These are phyloP conservation scores for Viola odorata DNA, from an alignment of 345 rosid genomes.

Conservation along the genomic window DNA sequence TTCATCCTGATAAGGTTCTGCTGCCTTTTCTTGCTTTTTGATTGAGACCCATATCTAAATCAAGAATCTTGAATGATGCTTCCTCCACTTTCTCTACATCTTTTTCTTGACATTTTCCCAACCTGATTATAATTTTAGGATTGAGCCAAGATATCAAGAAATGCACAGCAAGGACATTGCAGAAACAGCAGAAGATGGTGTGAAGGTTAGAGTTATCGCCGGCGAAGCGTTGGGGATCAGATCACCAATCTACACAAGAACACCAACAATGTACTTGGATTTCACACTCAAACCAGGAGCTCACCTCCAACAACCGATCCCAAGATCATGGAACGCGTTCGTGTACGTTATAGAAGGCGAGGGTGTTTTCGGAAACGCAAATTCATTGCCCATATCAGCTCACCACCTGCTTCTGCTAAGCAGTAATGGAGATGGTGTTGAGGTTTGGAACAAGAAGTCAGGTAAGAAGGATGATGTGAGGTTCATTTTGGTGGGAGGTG, in stretches of 20 bases:
- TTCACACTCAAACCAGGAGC: slow-evolving; percentile 65
- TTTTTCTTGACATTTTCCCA: background rate
- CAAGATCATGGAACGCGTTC: slow-evolving; percentile 62
- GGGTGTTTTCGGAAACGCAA: slow-evolving; percentile 46
- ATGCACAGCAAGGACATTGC: slow-evolving; percentile 51
- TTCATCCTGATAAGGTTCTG: background rate
- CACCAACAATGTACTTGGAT: slow-evolving; percentile 93
- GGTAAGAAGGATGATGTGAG: slow-evolving; percentile 33
- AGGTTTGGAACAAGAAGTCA: slow-evolving; percentile 71
- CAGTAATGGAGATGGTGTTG: slow-evolving; percentile 48
- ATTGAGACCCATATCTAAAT: background rate
- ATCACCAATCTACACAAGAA: slow-evolving; percentile 69
- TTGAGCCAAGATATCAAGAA: slow-evolving; percentile 84
- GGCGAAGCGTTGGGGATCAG: slow-evolving; percentile 74
- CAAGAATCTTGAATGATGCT: background rate
- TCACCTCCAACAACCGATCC: slow-evolving; percentile 58
- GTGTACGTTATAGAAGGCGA: slow-evolving; percentile 73
- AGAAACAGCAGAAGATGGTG: slow-evolving; percentile 57
- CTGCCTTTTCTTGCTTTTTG: slow-evolving; percentile 7
- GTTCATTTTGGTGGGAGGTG: slow-evolving; percentile 75
- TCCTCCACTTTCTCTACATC: background rate
- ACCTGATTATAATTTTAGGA: slow-evolving; percentile 29
- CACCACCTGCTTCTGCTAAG: slow-evolving; percentile 59
- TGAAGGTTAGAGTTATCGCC: slow-evolving; percentile 69
- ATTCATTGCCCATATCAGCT: slow-evolving; percentile 31